Evolutionary conservation across 768 basidiomycete species (phyloP).

Genomic region (Collybia nuda): DNA sequence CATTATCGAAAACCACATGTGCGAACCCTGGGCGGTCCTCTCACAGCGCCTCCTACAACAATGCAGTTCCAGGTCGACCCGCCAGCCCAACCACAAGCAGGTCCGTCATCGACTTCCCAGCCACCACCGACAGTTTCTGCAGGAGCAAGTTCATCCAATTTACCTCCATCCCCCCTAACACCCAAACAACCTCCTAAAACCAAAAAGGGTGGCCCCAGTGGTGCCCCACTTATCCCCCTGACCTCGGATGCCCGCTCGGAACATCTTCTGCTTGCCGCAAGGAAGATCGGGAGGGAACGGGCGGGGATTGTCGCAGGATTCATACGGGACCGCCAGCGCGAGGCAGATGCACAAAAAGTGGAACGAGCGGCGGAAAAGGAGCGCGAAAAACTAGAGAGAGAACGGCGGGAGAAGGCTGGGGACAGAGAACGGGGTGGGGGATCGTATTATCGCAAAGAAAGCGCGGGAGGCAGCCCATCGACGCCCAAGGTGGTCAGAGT

Average conservation of each 20-base stretch:
- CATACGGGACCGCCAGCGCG: constrained; percentile 34
- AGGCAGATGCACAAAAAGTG: constrained; percentile 34
- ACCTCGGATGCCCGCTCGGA: constrained; percentile 69
- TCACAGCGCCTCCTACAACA: constrained; percentile 17
- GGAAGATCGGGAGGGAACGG: constrained; percentile 65
- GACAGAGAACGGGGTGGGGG: constrained; percentile 12
- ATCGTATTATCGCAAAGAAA: constrained; percentile 19
- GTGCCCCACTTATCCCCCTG: constrained; percentile 28
- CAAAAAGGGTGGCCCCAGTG: constrained; percentile 16
- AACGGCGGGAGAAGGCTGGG: constrained; percentile 24
- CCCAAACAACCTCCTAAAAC: constrained; percentile 5
- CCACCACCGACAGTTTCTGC: background rate
- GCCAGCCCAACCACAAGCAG: constrained; percentile 7
- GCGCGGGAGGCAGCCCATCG: constrained; percentile 7
- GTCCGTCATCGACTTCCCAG: constrained; percentile 9
- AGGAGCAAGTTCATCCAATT: background rate
- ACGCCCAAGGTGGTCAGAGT: constrained; percentile 13
- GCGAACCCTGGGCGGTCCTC: constrained; percentile 11
- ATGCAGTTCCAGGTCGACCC: constrained; percentile 17
- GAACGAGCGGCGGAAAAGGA: constrained; percentile 21
- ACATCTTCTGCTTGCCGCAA: constrained; percentile 69
- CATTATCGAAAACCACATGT: constrained; percentile 21
- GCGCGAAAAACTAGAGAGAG: constrained; percentile 27
- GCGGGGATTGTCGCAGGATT: constrained; percentile 56
- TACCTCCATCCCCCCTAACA: background rate